phyloP scores from a whole-genome alignment of 1,139 yeast genomes.

The Ogataea hybrid region DNA sequence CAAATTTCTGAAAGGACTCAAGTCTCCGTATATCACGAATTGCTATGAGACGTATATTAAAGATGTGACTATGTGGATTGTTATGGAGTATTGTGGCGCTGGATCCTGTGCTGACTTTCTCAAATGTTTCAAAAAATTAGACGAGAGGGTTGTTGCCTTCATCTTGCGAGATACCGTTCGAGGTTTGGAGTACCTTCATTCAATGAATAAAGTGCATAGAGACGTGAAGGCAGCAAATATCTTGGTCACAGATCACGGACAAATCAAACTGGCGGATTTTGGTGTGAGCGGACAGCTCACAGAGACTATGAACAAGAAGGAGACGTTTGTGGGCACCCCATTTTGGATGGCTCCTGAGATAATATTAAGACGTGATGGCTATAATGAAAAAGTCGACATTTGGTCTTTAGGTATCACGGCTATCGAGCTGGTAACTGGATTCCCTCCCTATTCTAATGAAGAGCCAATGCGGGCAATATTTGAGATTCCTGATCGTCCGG shows the following conservation, averaged over 20 bases:
- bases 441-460: conserved; percentile 65
- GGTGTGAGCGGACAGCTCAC: conserved; percentile 83
- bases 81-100: conserved; percentile 92
- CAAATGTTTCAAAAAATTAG: conserved; percentile 47
- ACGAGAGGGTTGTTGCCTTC: conserved; percentile 57
- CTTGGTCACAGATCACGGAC: conserved; percentile 58
- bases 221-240: conserved; percentile 86
- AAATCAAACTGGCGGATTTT: conserved; percentile 76
- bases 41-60: conserved; percentile 63
- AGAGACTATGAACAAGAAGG: conserved; percentile 54
- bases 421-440: conserved; percentile 69
- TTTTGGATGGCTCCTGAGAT: conserved; percentile 96
- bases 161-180: conserved; percentile 57
- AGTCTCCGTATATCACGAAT: conserved; percentile 61
- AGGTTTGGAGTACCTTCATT: conserved; percentile 71
- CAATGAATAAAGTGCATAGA: conserved; percentile 74
- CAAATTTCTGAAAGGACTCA: conserved; percentile 62
- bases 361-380: conserved; percentile 49
- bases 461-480: conserved; percentile 77
- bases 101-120: conserved; percentile 83
- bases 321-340: conserved; percentile 86
- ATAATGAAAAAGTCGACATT: conserved; percentile 78
- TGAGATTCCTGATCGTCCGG: conserved; percentile 64
- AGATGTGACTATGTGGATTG: conserved; percentile 75
- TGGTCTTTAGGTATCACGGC: conserved; percentile 89